Evolutionary conservation across 129 eudicot genomes (phyloP), one percentile per base, ranked within the genome.

Genomic region (Chrysanthemum makinoi): DNA sequence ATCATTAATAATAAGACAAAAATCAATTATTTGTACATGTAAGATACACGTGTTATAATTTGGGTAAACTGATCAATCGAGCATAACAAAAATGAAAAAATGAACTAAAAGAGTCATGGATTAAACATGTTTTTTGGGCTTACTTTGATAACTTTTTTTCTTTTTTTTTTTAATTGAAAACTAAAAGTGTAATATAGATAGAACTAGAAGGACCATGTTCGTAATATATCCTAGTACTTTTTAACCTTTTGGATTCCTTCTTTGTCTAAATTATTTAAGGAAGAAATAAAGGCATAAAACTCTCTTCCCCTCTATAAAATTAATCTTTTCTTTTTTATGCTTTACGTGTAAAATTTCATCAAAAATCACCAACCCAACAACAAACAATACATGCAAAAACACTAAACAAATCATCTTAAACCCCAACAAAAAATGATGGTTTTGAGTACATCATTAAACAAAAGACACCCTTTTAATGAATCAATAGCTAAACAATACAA

Each of bases 381-480:
- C 54, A 43, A 1, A 66, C 19, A 66, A 30, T 35, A 12, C 75
- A 68, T 69, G 79, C 62, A 67, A 15, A n/a, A 24, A 58, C 61
- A 57, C 5, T 17, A n/a, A 24, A 58, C 61, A 66, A 7, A 44
- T n/a, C 66, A 15, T 6, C n/a, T 10, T n/a, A 62, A 33, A 35
- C 78, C 55, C 2, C 59, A 66, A 66, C 44, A 12, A 75, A 66
- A 28, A 61, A 77, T 69, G 80, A 77, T 77, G 80, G 75, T 69
- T 47, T 15, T 69, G 65, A 51, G 17, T 39, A 24, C 77, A 62
- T 72, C 80, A 68, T 35, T 77, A 64, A 46, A 69, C 62, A 43
- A 61, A 60, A 54, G n/a, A 68, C 74, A 26, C 22, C 69, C 22
- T 58, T 68, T 61, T 39, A 62, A 68, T 15, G 47, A 69, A 13